These are phyloP conservation scores for Garcia nutans DNA, from an alignment of 345 rosid genomes.

Conservation along the genomic window DNA sequence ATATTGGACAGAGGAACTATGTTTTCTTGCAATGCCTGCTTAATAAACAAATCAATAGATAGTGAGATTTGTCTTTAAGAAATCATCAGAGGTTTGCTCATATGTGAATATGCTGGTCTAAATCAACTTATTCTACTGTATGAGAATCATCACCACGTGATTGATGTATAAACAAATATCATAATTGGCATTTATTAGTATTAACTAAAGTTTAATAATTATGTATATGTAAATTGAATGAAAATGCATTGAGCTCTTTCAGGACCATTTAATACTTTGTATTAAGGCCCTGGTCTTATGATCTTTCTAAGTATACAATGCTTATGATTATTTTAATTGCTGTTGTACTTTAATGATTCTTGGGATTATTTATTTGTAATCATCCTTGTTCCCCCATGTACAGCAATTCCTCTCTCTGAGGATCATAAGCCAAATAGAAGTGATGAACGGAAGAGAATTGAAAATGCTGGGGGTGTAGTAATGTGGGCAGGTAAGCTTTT, in stretches of 20 bases:
- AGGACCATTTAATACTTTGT: not conserved
- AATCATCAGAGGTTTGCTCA: not conserved
- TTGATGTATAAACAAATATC: not conserved
- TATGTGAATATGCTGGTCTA: not conserved
- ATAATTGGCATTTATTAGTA: not conserved
- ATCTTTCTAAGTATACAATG: not conserved
- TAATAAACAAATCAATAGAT: not conserved
- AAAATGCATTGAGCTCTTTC: not conserved
- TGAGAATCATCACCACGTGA: not conserved
- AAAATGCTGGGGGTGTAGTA: constrained; percentile 91
- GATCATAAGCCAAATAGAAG: constrained; percentile 99
- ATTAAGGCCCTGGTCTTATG: not conserved
- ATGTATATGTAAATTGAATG: not conserved
- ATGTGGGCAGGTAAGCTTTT: constrained; percentile 92
- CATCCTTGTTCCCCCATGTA: not conserved
- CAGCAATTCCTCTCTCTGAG: constrained; percentile 81
- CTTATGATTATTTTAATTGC: not conserved
- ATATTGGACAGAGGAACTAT: not conserved
- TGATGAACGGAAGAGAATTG: constrained; percentile 96
- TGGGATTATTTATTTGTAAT: not conserved
- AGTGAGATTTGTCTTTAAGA: not conserved
- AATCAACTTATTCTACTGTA: not conserved
- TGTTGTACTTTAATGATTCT: not conserved
- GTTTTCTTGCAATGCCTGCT: not conserved
- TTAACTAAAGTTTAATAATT: not conserved